Conservation (phyloP, 495 filamentous ascomycete species). For the Poronia punctata region DNA sequence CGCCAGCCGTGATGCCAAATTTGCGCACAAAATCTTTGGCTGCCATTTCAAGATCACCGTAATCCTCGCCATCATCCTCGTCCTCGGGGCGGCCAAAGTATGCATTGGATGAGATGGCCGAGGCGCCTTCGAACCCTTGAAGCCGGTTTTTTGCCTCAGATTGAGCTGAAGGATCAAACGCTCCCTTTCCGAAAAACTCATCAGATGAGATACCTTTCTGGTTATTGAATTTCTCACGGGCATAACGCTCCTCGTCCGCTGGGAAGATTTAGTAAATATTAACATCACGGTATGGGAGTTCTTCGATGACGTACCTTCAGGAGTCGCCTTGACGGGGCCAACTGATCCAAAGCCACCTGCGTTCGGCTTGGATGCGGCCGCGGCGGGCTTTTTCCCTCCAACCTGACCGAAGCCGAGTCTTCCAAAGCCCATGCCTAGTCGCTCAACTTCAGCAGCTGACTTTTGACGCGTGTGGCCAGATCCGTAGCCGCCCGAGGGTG, state of each 20-base stretch:
- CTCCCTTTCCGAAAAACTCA: conserved; percentile 91
- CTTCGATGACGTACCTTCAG: conserved; percentile 54
- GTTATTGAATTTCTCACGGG: conserved; percentile 73
- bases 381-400: conserved; percentile 53
- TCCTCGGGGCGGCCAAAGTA: conserved; percentile 88
- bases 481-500: conserved; percentile 64
- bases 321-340: conserved; percentile 56
- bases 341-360: conserved; percentile 83
- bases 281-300: neutral
- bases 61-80: conserved; percentile 62
- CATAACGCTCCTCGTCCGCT: conserved; percentile 69
- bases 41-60: conserved; percentile 82
- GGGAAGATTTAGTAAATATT: neutral
- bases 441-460: conserved; percentile 66
- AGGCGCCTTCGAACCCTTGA: conserved; percentile 87
- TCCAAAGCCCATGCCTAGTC: conserved; percentile 84
- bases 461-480: conserved; percentile 51
- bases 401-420: conserved; percentile 88
- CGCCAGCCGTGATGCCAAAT: conserved; percentile 90
- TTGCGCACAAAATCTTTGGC: conserved; percentile 91
- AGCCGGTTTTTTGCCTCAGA: conserved; percentile 81
- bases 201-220: conserved; percentile 98
- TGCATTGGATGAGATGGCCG: conserved; percentile 85
- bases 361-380: conserved; percentile 56
- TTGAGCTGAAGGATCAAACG: conserved; percentile 72